Evolutionary conservation across 164 flowering plant species (phyloP).

Genomic region (Stephania cephalantha): DNA sequence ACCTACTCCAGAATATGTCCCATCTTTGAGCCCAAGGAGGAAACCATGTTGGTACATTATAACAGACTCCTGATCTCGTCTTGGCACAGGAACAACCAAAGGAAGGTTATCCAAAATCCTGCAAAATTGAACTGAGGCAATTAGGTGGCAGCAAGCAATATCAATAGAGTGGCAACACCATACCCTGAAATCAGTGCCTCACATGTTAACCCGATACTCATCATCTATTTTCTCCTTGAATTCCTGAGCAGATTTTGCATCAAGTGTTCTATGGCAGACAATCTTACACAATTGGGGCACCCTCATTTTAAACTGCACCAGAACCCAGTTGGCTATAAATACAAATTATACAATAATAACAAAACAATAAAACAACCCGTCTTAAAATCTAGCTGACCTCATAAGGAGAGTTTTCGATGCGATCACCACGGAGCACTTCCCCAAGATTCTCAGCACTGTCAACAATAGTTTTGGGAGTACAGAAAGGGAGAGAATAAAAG

Average conservation of each 20-base stretch:
- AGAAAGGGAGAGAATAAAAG: conserved; percentile 80
- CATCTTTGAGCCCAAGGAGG: conserved; percentile 65
- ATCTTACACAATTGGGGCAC: conserved; percentile 75
- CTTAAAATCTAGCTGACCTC: conserved; percentile 39
- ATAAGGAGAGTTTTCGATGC: conserved; percentile 86
- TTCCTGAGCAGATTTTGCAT: conserved; percentile 70
- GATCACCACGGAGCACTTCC: conserved; percentile 98
- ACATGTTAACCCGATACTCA: conserved; percentile 91
- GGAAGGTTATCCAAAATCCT: conserved; percentile 98
- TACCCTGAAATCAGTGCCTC: conserved; percentile 19
- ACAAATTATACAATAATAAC: neutral
- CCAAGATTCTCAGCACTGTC: conserved; percentile 98
- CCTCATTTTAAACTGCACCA: conserved; percentile 80
- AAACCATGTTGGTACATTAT: conserved; percentile 72
- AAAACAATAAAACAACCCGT: neutral
- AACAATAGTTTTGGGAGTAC: conserved; percentile 50
- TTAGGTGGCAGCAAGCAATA: neutral
- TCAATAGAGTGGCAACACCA: neutral
- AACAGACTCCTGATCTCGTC: conserved; percentile 53
- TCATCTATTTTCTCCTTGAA: conserved; percentile 88
- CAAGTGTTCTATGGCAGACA: conserved; percentile 44
- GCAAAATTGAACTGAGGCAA: conserved; percentile 14
- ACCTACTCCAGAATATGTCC: conserved; percentile 69
- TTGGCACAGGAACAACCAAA: conserved; percentile 61
- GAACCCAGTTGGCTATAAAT: conserved; percentile 17